Base-by-base conservation (phyloP, 2,329 filamentous ascomycete genomes). In the Fusarium musae region DNA sequence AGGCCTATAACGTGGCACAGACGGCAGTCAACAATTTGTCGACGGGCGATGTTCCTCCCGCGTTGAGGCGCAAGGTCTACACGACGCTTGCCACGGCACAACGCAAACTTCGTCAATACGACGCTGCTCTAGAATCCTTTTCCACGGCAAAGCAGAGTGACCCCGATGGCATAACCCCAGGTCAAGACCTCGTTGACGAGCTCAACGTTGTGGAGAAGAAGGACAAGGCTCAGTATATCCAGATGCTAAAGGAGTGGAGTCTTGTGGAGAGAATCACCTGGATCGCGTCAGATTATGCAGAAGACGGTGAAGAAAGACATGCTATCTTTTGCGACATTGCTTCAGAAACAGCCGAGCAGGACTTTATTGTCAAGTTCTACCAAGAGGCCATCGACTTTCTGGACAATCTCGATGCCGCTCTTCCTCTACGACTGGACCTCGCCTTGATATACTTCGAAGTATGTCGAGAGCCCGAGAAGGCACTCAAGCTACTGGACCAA, bases 261-360 rank as follows among this genome's bases (percentile, higher is more conserved):
- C 67, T 76, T 0, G 37, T 79, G 4, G 78, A 80, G 43, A 70
- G 78, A 5, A 66, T 80, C 6, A 78, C 77, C 0, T 80, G 77
- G 70, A 39, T 80, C 12, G 71, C 76, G 2, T 76, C 72, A 39
- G 52, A 76, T 3, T 79, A 78, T 19, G 43, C 40, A 8, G 65
- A 72, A 0, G 21, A 56, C 0, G 62, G 61, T 0, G 46, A 26
- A 3, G 49, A 69, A 1, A 49, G 76, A 4, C 70, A 72, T 16
- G 16, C 39, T 1, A 2, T 17, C 4, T 57, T 80, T n/a, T 62
- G 71, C 12, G 63, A 71, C 3, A 65, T 73, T 3, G 77, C 78
- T 4, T 62, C 57, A 0, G 40, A 72, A 10, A 69, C 73, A 4
- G 69, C 69, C 2, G 77, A 79, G 19, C 47, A 61, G 0, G 73